phyloP scores from a whole-genome alignment of 2,329 filamentous ascomycete genomes.

The Cordyceps militaris region DNA sequence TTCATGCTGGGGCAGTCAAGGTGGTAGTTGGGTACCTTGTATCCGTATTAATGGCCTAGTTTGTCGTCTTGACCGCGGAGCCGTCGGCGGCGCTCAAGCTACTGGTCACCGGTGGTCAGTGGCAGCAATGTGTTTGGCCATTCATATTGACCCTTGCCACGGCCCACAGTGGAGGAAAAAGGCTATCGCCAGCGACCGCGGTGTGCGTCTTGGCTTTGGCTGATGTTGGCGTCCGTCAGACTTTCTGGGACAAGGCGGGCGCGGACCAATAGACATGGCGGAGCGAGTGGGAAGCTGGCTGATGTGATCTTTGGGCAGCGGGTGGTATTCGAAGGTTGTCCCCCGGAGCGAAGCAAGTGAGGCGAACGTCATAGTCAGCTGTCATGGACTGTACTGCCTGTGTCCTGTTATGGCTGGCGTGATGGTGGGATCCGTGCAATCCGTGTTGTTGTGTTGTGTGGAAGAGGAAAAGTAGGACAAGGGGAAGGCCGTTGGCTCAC shows the following conservation, averaged over 20 bases:
- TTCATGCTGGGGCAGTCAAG: neutral
- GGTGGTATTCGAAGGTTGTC: conserved; percentile 1
- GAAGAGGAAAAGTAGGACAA: neutral
- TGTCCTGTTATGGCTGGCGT: neutral
- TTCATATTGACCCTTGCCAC: neutral
- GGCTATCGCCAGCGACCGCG: neutral
- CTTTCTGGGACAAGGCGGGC: neutral
- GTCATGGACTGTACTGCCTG: no score
- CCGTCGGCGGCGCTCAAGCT: neutral
- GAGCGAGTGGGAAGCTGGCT: neutral
- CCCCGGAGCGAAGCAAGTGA: neutral
- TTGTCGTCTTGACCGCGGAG: neutral
- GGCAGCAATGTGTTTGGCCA: conserved; percentile 9
- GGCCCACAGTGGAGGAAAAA: conserved; percentile 1
- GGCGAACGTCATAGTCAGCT: conserved; percentile 11
- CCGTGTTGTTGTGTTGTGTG: neutral
- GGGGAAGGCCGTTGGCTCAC: neutral
- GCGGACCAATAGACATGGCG: neutral
- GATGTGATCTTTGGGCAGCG: conserved; percentile 1
- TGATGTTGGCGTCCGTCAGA: conserved; percentile 8
- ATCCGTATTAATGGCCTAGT: neutral
- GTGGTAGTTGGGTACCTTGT: neutral
- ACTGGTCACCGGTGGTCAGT: no score
- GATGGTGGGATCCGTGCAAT: neutral
- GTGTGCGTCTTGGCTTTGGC: conserved; percentile 1